Base-by-base conservation (phyloP, 2,329 filamentous ascomycete genomes). In the Fusarium pseudonygamai region DNA sequence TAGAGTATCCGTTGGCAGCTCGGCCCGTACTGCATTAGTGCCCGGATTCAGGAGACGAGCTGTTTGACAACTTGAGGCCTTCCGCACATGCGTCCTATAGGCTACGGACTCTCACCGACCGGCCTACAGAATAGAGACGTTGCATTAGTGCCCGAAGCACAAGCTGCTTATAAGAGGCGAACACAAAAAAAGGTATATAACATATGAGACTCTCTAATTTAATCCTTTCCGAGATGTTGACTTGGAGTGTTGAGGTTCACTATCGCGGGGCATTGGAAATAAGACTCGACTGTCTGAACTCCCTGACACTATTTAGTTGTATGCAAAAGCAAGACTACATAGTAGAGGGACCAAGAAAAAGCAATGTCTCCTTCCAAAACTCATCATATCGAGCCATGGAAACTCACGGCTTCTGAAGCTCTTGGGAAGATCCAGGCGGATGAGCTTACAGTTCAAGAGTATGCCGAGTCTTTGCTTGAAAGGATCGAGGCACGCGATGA, bases 381-480 rank as follows among this genome's bases (percentile, higher is more conserved):
- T 30, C 36, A 43, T 34, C 52, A 43, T 39, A 50, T 59, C 32
- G 52, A 77, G 50, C 67, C 64, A 13, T 79, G 78, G 72, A 62
- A 61, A 13, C 66, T 81, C 12, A 87, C 84, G 4, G 87, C 87
- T n/a, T 83, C 81, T 4, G 77, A 87, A 74, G 84, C 79, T 2
- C 72, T 84, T 13, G 73, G 79, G 13, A 79, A 81, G 34, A 82
- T 88, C 55, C 80, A 79, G 42, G 75, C 78, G 16, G 84, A 84
- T 16, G 78, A 83, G 4, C 76, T 89, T 6, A 87, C 85, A 2
- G 85, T 89, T 1, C 84, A 86, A 72, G 77, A 83, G 11, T 89
- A 89, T 71, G 86, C 85, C 6, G 78, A 77, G 24, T 86, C 87
- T 0, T 79, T 89, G 0, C 81, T 89, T 12, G 64, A 77, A 1